Conservation (phyloP, 2,329 filamentous ascomycete genomes). For the Fonsecaea pugnacius region DNA sequence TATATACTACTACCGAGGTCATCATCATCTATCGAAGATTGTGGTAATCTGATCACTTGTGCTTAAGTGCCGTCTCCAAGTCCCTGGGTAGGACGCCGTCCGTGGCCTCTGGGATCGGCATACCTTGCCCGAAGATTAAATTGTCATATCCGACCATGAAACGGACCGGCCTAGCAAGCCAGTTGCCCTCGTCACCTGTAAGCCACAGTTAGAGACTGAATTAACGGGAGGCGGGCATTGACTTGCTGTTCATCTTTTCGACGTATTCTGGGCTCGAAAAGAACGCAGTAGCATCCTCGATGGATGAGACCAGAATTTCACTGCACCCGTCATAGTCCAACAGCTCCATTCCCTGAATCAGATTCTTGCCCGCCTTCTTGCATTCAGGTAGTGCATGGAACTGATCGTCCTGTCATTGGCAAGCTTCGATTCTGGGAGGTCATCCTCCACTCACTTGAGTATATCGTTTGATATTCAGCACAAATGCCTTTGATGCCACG, state of each 20-base stretch:
- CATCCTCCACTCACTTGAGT: background rate
- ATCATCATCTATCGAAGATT: no score
- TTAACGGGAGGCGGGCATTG: background rate
- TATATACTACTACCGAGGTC: no score
- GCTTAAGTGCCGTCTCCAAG: no score
- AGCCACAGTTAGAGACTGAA: background rate
- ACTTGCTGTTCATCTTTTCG: conserved; percentile 11
- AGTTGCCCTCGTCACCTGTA: conserved; percentile 12
- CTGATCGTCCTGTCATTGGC: no score
- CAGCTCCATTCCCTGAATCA: conserved; percentile 2
- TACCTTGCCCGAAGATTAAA: conserved; percentile 8
- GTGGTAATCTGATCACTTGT: no score
- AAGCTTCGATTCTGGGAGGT: conserved; percentile 9
- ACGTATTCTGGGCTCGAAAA: conserved; percentile 14
- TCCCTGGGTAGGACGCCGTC: background rate
- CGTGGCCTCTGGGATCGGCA: conserved; percentile 1
- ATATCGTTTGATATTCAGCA: background rate
- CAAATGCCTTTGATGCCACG: conserved; percentile 12
- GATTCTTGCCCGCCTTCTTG: background rate
- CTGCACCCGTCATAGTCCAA: conserved; percentile 17
- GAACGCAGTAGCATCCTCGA: conserved; percentile 1
- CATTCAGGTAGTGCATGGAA: no score
- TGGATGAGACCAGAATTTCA: conserved; percentile 6
- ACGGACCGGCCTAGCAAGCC: conserved; percentile 8
- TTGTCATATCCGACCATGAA: conserved; percentile 17